A percentile compares a stretch with the other conserved stretches of the same genome.
These are phyloP conservation scores for Schizochytrium sp. DNA, from an alignment of 108 stramenopile species.

Conservation along the genomic window DNA sequence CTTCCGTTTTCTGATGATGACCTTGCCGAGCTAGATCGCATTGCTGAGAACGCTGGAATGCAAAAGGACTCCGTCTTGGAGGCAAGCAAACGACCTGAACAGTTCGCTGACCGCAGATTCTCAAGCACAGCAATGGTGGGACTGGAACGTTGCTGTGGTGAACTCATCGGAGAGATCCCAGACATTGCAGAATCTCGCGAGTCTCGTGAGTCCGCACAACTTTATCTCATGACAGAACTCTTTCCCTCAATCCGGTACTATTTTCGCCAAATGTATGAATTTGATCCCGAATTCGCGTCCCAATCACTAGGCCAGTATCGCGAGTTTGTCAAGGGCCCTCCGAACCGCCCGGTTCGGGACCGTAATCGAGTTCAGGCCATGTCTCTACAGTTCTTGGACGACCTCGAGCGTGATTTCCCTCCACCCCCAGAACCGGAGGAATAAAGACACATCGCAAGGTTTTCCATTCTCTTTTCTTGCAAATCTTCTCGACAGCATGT, in stretches of 20 bases:
- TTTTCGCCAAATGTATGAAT: conserved; percentile 13
- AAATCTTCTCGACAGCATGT: too few species aligned
- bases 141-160: conserved; percentile 33
- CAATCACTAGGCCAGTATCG: conserved; percentile 22
- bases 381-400: neutral
- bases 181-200: conserved; percentile 17
- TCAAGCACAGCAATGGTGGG: neutral
- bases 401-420: neutral
- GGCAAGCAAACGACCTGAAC: neutral
- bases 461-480: too few species aligned
- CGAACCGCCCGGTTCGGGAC: conserved; percentile 9
- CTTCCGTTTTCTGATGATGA: conserved; percentile 24
- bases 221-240: conserved; percentile 27
- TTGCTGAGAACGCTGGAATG: conserved; percentile 22
- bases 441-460: too few species aligned
- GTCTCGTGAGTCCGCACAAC: conserved; percentile 34
- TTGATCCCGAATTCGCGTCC: conserved; percentile 8
- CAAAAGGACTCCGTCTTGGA: conserved; percentile 17
- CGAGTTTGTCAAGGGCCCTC: neutral
- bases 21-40: conserved; percentile 44
- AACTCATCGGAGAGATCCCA: conserved; percentile 35
- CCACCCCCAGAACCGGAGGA: neutral
- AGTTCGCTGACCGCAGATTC: conserved; percentile 13
- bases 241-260: conserved; percentile 51
- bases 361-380: conserved; percentile 14